phyloP scores from a whole-genome alignment of 345 rosid genomes.

The Erodium maritimum region DNA sequence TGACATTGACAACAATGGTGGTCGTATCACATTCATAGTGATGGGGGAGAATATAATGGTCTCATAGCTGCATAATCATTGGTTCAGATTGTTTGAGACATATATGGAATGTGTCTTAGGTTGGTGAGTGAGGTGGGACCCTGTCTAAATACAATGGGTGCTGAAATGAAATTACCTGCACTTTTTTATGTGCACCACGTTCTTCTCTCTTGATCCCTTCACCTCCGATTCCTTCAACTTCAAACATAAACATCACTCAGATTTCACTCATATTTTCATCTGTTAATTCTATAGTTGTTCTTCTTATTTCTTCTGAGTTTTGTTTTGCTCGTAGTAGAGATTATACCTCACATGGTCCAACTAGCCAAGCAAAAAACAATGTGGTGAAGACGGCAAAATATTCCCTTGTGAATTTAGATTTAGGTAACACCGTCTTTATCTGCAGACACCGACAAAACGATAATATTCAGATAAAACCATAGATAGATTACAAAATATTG shows the following conservation, averaged over 20 bases:
- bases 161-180: constrained; percentile 56
- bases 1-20: neutral
- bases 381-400: constrained; percentile 75
- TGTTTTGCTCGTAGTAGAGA: too few relatives aligned
- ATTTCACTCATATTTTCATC: neutral
- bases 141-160: neutral
- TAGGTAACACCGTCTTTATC: constrained; percentile 51
- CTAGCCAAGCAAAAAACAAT: constrained; percentile 69
- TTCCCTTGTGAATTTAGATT: constrained; percentile 57
- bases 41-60: neutral
- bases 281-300: too few relatives aligned
- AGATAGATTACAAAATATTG: neutral
- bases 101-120: neutral
- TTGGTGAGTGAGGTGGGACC: neutral
- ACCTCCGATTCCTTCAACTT: constrained; percentile 74
- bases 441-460: constrained; percentile 15
- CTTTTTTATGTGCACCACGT: constrained; percentile 67
- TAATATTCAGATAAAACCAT: neutral
- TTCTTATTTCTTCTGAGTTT: too few relatives aligned
- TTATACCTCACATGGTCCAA: constrained; percentile 71
- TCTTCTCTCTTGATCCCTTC: constrained; percentile 65
- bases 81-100: neutral
- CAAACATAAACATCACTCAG: neutral
- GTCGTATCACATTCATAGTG: neutral
- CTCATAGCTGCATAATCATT: neutral